Base-by-base conservation (phyloP, 108 stramenopile genomes). In the Nitzschia sp. region DNA sequence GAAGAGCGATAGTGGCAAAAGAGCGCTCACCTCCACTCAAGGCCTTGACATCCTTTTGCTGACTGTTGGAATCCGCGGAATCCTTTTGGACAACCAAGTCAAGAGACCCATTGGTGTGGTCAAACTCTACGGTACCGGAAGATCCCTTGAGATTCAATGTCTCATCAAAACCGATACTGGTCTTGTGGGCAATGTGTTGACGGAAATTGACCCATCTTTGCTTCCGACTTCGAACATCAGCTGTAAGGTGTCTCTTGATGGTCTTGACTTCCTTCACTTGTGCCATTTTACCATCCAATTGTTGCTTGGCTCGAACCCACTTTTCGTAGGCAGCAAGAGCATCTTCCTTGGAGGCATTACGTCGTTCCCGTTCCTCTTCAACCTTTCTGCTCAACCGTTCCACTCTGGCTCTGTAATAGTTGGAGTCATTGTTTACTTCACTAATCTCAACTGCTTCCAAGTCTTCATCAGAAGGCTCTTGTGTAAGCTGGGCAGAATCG, bases 1-100 rank as follows among this genome's bases (percentile, higher is more conserved):
- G 87, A 10, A 99, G 83, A 24, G 95, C 84, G 19, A 97, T 83
- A 7, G 95, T 97, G 8, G 95, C 82, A 67, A 57, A 95, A 58
- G 86, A 88, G 38, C 87, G 57, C 76, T 94, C 90, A 9, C 93
- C 92, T 29, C 92, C 92, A 77, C 92, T 76, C 40, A 95, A 74
- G 14, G 90, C 86, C 78, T 92, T 91, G 50, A 93, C 87, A 67
- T 94, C 93, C 50, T 80, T 85, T 44, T 83, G 89, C 72, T 89
- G 85, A 57, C 80, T 90, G 62, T 69, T 50, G 21, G 41, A 64
- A 63, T 90, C 78, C 14, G 55, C 75, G 25, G 68, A 70, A 68
- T 89, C 88, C 69, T 95, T 90, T 54, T 90, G 86, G 40, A 93
- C 89, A 43, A 76, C 53, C 19, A 93, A 52, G 53, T 88, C 76